Conservation (phyloP, 176 grass and related monocot genomes). For the Aegilops speltoides region DNA sequence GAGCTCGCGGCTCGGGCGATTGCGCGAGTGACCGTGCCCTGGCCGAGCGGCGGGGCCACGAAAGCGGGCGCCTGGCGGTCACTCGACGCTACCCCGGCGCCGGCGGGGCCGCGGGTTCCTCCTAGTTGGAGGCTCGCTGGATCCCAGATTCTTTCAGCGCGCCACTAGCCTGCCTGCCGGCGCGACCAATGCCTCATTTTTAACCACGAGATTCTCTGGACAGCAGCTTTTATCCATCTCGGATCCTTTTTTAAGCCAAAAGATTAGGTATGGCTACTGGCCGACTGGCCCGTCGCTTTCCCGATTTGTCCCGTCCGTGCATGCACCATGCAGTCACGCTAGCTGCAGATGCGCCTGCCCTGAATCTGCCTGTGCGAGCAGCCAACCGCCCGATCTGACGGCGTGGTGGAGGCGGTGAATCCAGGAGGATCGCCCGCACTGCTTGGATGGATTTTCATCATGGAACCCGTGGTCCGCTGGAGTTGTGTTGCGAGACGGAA, state of each 20-base stretch:
- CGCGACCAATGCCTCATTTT: neutral
- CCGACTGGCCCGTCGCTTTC: neutral
- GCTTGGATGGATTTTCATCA: neutral
- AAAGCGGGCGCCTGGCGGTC: conserved; percentile 18
- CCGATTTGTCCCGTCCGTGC: neutral
- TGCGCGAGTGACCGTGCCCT: too few species aligned
- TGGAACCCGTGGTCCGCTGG: neutral
- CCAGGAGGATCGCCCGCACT: neutral
- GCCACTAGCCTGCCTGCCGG: too few species aligned
- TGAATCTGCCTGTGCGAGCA: neutral
- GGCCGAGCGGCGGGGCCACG: neutral
- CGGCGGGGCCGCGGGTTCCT: too few species aligned
- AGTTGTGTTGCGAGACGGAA: neutral
- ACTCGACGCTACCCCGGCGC: too few species aligned
- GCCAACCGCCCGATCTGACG: neutral
- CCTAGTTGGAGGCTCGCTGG: too few species aligned
- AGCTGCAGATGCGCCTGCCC: neutral
- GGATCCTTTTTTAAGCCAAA: too few species aligned
- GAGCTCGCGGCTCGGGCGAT: too few species aligned
- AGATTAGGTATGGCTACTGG: too few species aligned
- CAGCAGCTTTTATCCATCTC: neutral
- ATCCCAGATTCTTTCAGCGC: too few species aligned
- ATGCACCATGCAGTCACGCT: neutral
- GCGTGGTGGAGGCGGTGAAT: neutral
- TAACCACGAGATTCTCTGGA: conserved; percentile 23